A percentile compares a stretch with the other conserved stretches of the same genome.
Conservation (phyloP, 23 red algal genomes). For the Gracilaria caudata region DNA sequence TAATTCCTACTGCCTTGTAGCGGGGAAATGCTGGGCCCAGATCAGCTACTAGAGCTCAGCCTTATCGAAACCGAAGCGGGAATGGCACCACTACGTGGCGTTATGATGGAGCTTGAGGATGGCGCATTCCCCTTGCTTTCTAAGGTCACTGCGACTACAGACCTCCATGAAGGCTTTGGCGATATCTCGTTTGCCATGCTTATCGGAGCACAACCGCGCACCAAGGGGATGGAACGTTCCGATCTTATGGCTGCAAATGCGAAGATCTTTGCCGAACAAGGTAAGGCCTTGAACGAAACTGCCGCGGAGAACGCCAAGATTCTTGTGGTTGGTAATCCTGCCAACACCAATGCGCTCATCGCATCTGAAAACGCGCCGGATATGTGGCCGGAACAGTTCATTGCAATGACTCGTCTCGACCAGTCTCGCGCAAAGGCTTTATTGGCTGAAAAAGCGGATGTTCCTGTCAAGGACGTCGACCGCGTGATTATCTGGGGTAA, state of each 20-base stretch:
- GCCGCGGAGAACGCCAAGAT: conserved; percentile 65
- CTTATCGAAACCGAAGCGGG: conserved; percentile 88
- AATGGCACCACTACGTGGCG: conserved; percentile 84
- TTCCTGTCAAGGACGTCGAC: conserved; percentile 89
- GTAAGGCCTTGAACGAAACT: conserved; percentile 83
- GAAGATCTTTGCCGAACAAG: conserved; percentile 93
- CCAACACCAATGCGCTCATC: conserved; percentile 95
- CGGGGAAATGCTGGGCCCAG: conserved; percentile 93
- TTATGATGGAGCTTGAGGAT: conserved; percentile 98
- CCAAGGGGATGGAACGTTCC: conserved; percentile 86
- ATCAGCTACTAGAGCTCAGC: conserved; percentile 87
- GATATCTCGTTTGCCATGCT: conserved; percentile 85
- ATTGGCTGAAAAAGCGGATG: conserved; percentile 82
- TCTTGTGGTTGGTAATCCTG: conserved; percentile 94
- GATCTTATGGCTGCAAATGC: conserved; percentile 95
- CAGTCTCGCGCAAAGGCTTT: conserved; percentile 88
- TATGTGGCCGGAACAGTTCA: conserved; percentile 88
- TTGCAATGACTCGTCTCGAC: conserved; percentile 96
- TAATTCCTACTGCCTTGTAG: background rate
- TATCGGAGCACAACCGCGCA: conserved; percentile 87
- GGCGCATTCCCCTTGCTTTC: conserved; percentile 95
- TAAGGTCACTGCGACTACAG: conserved; percentile 77
- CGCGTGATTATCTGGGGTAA: conserved; percentile 99
- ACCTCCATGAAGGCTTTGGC: conserved; percentile 92
- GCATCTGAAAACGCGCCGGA: conserved; percentile 92